Evolutionary conservation across 2,329 filamentous ascomycete genomes (phyloP).

Genomic region (Phoma sp.): DNA sequence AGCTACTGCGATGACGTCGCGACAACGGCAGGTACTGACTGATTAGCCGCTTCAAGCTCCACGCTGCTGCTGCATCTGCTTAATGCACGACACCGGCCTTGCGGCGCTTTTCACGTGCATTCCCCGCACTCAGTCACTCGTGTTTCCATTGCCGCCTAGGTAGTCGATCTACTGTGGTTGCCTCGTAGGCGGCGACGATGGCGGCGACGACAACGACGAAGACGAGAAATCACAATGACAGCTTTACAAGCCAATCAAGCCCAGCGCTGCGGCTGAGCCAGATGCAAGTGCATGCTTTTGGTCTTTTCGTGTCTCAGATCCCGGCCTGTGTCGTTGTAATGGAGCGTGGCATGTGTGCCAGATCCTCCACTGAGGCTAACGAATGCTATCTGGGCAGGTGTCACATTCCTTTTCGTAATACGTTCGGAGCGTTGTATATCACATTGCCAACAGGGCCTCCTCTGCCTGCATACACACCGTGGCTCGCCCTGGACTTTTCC

Average conservation of each 20-base stretch:
- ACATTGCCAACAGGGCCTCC: not conserved
- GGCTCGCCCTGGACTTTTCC: too few species aligned
- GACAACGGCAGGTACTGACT: not conserved
- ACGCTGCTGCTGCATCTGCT: too few species aligned
- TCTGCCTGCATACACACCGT: not conserved
- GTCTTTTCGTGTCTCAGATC: not conserved
- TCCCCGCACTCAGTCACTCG: slow-evolving; percentile 5
- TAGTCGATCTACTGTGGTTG: slow-evolving; percentile 3
- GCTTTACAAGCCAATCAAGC: not conserved
- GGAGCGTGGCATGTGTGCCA: not conserved
- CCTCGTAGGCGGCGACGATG: slow-evolving; percentile 11
- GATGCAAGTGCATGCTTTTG: slow-evolving; percentile 3
- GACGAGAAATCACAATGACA: too few species aligned
- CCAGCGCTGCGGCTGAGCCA: not conserved
- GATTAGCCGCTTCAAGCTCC: slow-evolving; percentile 7
- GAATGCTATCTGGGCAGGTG: not conserved
- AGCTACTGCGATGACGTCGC: slow-evolving; percentile 10
- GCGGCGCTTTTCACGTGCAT: slow-evolving; percentile 3
- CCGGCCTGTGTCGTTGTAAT: not conserved
- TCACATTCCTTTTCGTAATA: not conserved
- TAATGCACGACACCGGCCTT: slow-evolving; percentile 11
- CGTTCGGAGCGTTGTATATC: not conserved
- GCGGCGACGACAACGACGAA: not conserved
- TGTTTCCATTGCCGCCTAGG: not conserved
- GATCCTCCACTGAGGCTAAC: not conserved